Percentiles rank a stretch among this genome's conserved stretches.
Conservation (phyloP, 257 asterid species). For the Solanum etuberosum region DNA sequence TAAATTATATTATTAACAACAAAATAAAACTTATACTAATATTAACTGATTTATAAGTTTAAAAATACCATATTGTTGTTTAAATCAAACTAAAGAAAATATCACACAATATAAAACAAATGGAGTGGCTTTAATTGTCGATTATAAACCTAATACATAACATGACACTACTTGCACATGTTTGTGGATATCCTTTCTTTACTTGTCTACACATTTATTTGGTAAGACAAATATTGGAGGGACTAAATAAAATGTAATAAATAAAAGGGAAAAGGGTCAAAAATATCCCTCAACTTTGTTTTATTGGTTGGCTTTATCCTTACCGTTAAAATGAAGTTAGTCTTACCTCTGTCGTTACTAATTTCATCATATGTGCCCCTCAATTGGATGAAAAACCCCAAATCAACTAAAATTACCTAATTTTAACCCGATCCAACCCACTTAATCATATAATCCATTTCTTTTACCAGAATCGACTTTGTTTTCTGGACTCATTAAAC, state of each 20-base stretch:
- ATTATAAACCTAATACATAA: not conserved
- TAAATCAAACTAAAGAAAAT: too few relatives aligned
- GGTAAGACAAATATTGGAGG: not conserved
- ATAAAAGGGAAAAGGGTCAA: too few relatives aligned
- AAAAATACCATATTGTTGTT: not conserved
- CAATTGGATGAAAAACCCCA: fast-evolving
- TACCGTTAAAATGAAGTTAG: too few relatives aligned
- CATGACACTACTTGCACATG: not conserved
- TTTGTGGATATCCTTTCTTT: not conserved
- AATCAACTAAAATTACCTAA: too few relatives aligned
- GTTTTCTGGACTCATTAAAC: not conserved
- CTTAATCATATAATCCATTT: not conserved
- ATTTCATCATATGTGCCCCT: too few relatives aligned
- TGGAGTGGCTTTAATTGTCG: not conserved
- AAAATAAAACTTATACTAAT: too few relatives aligned
- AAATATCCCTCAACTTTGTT: too few relatives aligned
- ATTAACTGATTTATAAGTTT: not conserved
- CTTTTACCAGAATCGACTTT: too few relatives aligned
- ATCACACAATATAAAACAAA: not conserved
- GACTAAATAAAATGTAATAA: not conserved
- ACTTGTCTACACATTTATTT: not conserved
- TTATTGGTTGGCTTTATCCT: too few relatives aligned
- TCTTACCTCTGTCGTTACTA: not conserved
- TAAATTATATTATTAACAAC: too few relatives aligned
- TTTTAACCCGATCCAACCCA: not conserved